These are phyloP conservation scores for Pleurotus djamor DNA, from an alignment of 768 basidiomycete genomes.

Conservation along the genomic window DNA sequence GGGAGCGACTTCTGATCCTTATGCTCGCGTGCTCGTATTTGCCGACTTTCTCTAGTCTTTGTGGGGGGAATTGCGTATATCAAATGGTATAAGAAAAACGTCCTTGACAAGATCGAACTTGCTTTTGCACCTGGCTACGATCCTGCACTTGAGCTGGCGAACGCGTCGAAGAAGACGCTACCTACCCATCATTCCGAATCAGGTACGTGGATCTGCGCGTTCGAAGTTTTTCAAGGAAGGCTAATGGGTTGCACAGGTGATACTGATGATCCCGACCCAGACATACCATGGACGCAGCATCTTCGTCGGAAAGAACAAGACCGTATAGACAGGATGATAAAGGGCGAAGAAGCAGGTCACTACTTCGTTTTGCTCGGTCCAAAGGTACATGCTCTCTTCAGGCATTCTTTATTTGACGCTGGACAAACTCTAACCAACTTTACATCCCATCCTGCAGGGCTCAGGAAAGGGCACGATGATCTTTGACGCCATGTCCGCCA, in stretches of 20 bases:
- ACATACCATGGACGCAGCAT: constrained; percentile 53
- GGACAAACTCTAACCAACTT: background rate
- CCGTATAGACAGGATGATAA: constrained; percentile 73
- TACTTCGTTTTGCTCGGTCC: constrained; percentile 79
- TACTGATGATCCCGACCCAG: constrained; percentile 19
- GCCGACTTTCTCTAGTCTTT: constrained; percentile 44
- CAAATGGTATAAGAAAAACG: constrained; percentile 80
- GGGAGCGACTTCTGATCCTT: background rate
- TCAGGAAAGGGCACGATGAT: constrained; percentile 84
- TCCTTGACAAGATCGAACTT: constrained; percentile 79
- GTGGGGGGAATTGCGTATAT: constrained; percentile 72
- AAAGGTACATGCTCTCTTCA: constrained; percentile 44
- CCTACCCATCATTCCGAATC: constrained; percentile 23
- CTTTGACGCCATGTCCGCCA: constrained; percentile 74
- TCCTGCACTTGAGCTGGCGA: constrained; percentile 74
- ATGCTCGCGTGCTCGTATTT: background rate
- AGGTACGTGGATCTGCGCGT: constrained; percentile 10
- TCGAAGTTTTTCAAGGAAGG: no score
- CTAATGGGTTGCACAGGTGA: background rate
- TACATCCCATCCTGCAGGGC: constrained; percentile 40
- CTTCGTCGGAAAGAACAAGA: constrained; percentile 75
- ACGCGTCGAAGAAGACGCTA: constrained; percentile 33
- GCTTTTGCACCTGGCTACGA: constrained; percentile 83
- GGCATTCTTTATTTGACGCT: background rate
- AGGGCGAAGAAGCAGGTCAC: constrained; percentile 67